These are phyloP conservation scores for Euphorbia tirucalli DNA, from an alignment of 345 rosid genomes.

Conservation along the genomic window DNA sequence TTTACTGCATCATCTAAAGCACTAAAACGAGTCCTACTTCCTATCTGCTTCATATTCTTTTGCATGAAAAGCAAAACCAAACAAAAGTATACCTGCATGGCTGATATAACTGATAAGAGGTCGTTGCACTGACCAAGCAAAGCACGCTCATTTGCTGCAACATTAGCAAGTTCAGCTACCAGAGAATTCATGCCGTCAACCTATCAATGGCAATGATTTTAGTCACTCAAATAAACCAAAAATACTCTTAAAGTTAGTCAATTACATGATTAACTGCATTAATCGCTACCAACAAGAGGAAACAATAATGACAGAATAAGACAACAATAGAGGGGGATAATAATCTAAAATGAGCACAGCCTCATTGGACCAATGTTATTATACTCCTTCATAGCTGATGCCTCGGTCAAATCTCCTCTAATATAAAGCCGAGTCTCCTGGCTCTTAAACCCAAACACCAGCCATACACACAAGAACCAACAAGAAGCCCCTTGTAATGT, in stretches of 20 bases:
- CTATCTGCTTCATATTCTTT: background rate
- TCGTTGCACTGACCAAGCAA: conserved; percentile 55
- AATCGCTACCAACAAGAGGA: background rate
- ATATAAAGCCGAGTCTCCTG: background rate
- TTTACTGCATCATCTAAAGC: background rate
- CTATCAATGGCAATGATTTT: conserved; percentile 33
- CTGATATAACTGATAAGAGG: conserved; percentile 52
- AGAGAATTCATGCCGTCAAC: conserved; percentile 48
- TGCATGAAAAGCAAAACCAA: background rate
- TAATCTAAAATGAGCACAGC: too few species aligned
- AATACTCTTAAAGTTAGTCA: background rate
- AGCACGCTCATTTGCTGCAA: conserved; percentile 50
- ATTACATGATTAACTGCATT: background rate
- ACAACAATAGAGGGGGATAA: background rate
- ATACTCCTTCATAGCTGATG: background rate
- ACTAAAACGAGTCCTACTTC: background rate
- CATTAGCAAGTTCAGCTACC: conserved; percentile 49
- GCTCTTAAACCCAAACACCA: background rate
- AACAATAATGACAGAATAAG: background rate
- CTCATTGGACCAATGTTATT: too few species aligned
- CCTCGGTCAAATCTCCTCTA: background rate
- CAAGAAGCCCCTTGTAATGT: background rate
- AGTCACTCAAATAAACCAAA: background rate
- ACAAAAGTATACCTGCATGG: conserved; percentile 51
- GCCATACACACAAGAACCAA: background rate